A percentile compares a stretch with the other conserved stretches of the same genome.
These are phyloP conservation scores for Lepidopterella palustris DNA, from an alignment of 495 filamentous ascomycete species.

Conservation along the genomic window DNA sequence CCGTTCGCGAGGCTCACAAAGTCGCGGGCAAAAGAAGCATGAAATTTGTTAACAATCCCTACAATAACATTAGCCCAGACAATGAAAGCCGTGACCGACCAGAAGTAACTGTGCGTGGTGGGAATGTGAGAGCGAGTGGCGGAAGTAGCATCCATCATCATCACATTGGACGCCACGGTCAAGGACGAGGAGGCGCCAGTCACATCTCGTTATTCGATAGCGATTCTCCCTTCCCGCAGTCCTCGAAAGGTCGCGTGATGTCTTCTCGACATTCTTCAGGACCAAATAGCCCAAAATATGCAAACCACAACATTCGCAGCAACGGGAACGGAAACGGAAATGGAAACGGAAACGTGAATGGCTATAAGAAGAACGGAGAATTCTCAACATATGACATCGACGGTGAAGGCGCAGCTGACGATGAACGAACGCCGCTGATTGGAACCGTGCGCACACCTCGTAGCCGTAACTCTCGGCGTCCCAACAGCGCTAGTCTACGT, in stretches of 20 bases:
- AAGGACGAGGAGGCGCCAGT: slow-evolving; percentile 56
- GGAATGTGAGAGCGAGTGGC: slow-evolving; percentile 47
- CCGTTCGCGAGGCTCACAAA: slow-evolving; percentile 56
- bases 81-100: slow-evolving; percentile 31
- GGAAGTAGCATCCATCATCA: slow-evolving; percentile 53
- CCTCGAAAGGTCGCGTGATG: slow-evolving; percentile 24
- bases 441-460: slow-evolving; percentile 56
- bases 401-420: slow-evolving; percentile 68
- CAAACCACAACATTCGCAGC: slow-evolving; percentile 12
- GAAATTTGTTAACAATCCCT: slow-evolving; percentile 92
- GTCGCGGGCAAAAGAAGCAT: slow-evolving; percentile 86
- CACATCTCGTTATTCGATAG: slow-evolving; percentile 63
- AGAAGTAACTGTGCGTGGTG: slow-evolving; percentile 25
- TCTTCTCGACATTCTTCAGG: slow-evolving; percentile 55
- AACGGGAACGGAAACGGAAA: slow-evolving; percentile 29
- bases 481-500: slow-evolving; percentile 55
- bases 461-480: slow-evolving; percentile 54
- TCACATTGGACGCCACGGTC: slow-evolving; percentile 67
- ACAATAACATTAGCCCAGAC: slow-evolving; percentile 54
- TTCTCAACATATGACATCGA: slow-evolving; percentile 61
- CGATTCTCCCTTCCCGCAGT: slow-evolving; percentile 58
- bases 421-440: slow-evolving; percentile 83
- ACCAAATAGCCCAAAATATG: slow-evolving; percentile 41
- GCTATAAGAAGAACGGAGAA: slow-evolving; percentile 43
- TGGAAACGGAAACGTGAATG: slow-evolving; percentile 33